Conservation (phyloP, 768 basidiomycete genomes). For the Ephemerocybe angulata region DNA sequence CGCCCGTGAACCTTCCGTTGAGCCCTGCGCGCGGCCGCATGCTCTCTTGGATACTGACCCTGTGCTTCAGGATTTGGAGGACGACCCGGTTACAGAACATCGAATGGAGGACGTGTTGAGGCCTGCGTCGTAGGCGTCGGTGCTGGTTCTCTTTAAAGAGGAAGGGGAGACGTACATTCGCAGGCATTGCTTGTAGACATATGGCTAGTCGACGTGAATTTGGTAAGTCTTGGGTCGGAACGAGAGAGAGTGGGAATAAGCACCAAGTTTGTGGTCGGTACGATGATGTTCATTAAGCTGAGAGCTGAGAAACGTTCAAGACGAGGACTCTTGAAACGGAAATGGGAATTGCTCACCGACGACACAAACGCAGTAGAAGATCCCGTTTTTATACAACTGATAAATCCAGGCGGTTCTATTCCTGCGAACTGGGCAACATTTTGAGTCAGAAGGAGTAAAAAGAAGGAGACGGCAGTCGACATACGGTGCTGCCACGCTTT, state of each 20-base stretch:
- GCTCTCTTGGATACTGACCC: no score
- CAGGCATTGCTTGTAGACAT: constrained; percentile 5
- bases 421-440: neutral
- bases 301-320: neutral
- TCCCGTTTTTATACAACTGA: constrained; percentile 11
- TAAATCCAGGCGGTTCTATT: constrained; percentile 5
- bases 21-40: no score
- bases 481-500: constrained; percentile 7
- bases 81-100: constrained; percentile 9
- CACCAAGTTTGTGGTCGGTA: constrained; percentile 2
- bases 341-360: neutral
- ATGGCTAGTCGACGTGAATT: neutral
- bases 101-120: constrained; percentile 10
- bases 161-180: neutral
- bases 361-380: constrained; percentile 6
- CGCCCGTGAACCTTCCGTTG: no score
- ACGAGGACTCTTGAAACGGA: no score
- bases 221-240: neutral
- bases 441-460: neutral
- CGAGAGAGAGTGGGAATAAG: neutral
- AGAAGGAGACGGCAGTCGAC: neutral
- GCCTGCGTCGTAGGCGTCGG: neutral
- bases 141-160: neutral
- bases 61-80: constrained; percentile 9
- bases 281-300: constrained; percentile 4